These are phyloP conservation scores for Jacaranda mimosifolia DNA, from an alignment of 257 asterid genomes.

Conservation along the genomic window DNA sequence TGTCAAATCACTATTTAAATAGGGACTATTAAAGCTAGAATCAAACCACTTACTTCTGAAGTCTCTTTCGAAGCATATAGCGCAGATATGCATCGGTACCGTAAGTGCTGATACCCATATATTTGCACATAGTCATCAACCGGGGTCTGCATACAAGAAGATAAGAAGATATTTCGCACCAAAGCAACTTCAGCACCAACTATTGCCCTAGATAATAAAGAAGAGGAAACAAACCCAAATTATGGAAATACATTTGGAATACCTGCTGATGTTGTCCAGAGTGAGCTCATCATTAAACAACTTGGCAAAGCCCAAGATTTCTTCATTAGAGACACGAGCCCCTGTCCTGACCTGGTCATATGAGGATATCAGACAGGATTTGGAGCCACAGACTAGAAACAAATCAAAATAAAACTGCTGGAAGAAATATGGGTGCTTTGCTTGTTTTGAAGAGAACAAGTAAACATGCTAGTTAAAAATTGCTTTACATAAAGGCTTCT, in stretches of 20 bases:
- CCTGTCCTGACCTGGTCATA: constrained; percentile 87
- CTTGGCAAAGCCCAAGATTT: constrained; percentile 93
- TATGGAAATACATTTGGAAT: constrained; percentile 20
- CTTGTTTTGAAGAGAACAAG: constrained; percentile 8
- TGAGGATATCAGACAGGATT: constrained; percentile 14
- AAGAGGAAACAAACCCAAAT: constrained; percentile 29
- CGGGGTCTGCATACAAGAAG: constrained; percentile 77
- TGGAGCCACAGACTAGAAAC: not conserved
- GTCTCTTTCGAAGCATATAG: constrained; percentile 82
- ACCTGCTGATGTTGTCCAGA: constrained; percentile 97
- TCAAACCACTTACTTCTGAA: constrained; percentile 64
- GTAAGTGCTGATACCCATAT: constrained; percentile 83
- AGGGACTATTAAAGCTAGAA: constrained; percentile 13
- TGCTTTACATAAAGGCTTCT: constrained; percentile 30
- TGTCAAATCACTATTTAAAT: not conserved
- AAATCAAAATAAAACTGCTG: constrained; percentile 23
- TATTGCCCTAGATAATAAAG: constrained; percentile 5
- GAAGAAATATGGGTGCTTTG: constrained; percentile 19
- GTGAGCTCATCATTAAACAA: constrained; percentile 98
- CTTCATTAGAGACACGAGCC: constrained; percentile 83
- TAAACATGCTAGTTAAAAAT: not conserved
- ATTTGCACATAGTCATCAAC: constrained; percentile 93
- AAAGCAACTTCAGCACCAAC: constrained; percentile 27
- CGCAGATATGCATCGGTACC: constrained; percentile 95
- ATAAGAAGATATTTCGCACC: constrained; percentile 20